Base-by-base conservation (phyloP, 805 yeast species). In the Hanseniaspora taiwanica region DNA sequence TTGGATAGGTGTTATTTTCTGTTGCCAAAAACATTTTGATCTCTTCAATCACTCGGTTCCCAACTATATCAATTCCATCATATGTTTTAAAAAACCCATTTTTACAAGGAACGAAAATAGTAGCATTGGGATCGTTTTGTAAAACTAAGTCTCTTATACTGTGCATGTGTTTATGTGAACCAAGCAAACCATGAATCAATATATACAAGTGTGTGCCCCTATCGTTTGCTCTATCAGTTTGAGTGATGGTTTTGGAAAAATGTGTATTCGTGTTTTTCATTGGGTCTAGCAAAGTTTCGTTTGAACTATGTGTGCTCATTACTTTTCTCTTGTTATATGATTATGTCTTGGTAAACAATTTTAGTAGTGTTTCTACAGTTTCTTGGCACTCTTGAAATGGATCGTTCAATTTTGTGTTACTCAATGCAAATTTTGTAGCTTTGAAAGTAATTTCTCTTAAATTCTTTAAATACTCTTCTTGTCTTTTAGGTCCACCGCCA, bases 161-260 rank as follows among this genome's bases (percentile, higher is more conserved):
- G 20, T 64, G 55, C 61, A 81, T 56, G 50, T 81, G 84, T 18
- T 61, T 56, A 16, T 79, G 72, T 31, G 76, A 71, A 3, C 89
- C 89, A 76, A 83, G 77, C 24, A 81, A 57, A 64, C 94, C 95
- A 60, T 84, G 94, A 27, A 80, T 72, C 18, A 83, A 59, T 2
- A 83, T 77, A 42, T 82, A 74, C 37, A 84, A 63, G 56, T 84
- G 94, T 37, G 33, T 29, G 16, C n/a, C n/a, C 18, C 29, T 12
- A 14, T 4, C 4, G 9, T 25, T 8, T 25, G 10, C n/a, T 25
- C 29, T 25, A 12, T 14, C 29, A 25, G 29, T 25, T 25, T 25
- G 14, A 25, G 10, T 5, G n/a, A 25, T 13, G 9, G 29, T 25
- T 25, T 27, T 13, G 23, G 36, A 23, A 31, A 36, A 19, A n/a